Percentiles rank a stretch among this genome's conserved stretches.
These are phyloP conservation scores for Drechslera avenae DNA, from an alignment of 2,329 filamentous ascomycete genomes.

Conservation along the genomic window DNA sequence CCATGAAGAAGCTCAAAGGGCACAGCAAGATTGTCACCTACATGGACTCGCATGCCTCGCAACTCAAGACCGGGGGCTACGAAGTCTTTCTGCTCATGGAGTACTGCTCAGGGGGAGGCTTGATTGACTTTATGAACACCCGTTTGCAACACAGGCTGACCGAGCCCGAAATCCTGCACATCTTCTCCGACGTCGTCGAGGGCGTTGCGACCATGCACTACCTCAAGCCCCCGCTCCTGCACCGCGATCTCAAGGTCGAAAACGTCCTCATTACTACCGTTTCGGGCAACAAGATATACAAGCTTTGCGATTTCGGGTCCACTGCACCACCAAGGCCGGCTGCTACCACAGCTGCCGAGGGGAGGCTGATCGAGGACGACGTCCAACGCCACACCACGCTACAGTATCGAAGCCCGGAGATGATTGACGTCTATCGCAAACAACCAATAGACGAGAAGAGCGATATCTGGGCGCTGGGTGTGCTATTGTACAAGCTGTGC, in stretches of 20 bases:
- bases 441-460: slow-evolving; percentile 98
- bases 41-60: slow-evolving; percentile 96
- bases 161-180: slow-evolving; percentile 95
- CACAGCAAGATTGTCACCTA: slow-evolving; percentile 97
- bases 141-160: slow-evolving; percentile 93
- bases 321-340: slow-evolving; percentile 82
- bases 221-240: slow-evolving; percentile 87
- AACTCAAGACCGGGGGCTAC: slow-evolving; percentile 89
- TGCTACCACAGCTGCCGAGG: slow-evolving; percentile 84
- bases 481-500: slow-evolving; percentile 95
- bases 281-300: slow-evolving; percentile 76
- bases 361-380: slow-evolving; percentile 92
- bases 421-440: slow-evolving; percentile 97
- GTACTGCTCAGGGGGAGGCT: slow-evolving; percentile 88
- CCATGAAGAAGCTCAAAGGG: slow-evolving; percentile 98
- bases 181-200: slow-evolving; percentile 94
- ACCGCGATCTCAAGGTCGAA: slow-evolving; percentile 96
- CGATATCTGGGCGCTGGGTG: slow-evolving; percentile 96
- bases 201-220: slow-evolving; percentile 99
- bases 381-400: slow-evolving; percentile 96
- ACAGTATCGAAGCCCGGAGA: slow-evolving; percentile 96
- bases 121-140: slow-evolving; percentile 99
- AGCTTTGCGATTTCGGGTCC: slow-evolving; percentile 97
- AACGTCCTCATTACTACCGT: slow-evolving; percentile 86
- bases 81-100: slow-evolving; percentile 99